phyloP scores from a whole-genome alignment of 2,329 filamentous ascomycete genomes.

The Westerdykella sp. region DNA sequence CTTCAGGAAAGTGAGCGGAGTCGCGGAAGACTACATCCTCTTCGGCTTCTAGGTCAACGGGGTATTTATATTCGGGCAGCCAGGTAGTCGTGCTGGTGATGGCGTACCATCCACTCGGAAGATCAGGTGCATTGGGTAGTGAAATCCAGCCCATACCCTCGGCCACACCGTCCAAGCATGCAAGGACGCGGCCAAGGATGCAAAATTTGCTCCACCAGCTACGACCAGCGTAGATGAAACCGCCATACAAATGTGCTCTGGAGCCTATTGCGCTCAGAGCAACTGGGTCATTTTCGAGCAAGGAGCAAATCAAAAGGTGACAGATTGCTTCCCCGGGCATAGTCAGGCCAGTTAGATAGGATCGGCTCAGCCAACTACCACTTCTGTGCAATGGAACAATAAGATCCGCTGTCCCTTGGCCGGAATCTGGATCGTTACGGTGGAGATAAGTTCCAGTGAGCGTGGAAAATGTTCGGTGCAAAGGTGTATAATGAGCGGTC shows the following conservation, averaged over 20 bases:
- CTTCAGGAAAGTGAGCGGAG: conserved; percentile 31
- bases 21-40: conserved; percentile 27
- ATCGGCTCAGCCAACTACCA: conserved; percentile 51
- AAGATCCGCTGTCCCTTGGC: conserved; percentile 13
- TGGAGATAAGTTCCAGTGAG: no score
- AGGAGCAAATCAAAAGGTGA: conserved; percentile 50
- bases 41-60: conserved; percentile 28
- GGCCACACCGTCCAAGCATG: conserved; percentile 38
- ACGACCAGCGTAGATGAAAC: conserved; percentile 46
- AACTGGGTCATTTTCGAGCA: conserved; percentile 50
- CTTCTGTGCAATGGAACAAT: conserved; percentile 32
- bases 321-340: conserved; percentile 50
- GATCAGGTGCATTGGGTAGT: conserved; percentile 36
- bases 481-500: conserved; percentile 35
- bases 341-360: conserved; percentile 50
- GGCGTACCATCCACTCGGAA: conserved; percentile 47
- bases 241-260: conserved; percentile 48
- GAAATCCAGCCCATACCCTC: conserved; percentile 54
- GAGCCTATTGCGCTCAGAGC: conserved; percentile 47
- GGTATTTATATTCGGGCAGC: conserved; percentile 28
- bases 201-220: conserved; percentile 55
- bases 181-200: conserved; percentile 50
- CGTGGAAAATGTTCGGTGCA: conserved; percentile 22
- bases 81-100: conserved; percentile 32
- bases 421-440: no score